These are phyloP conservation scores for Geranomyces michiganensis DNA, from an alignment of 192 early-diverging fungal genomes.

Conservation along the genomic window DNA sequence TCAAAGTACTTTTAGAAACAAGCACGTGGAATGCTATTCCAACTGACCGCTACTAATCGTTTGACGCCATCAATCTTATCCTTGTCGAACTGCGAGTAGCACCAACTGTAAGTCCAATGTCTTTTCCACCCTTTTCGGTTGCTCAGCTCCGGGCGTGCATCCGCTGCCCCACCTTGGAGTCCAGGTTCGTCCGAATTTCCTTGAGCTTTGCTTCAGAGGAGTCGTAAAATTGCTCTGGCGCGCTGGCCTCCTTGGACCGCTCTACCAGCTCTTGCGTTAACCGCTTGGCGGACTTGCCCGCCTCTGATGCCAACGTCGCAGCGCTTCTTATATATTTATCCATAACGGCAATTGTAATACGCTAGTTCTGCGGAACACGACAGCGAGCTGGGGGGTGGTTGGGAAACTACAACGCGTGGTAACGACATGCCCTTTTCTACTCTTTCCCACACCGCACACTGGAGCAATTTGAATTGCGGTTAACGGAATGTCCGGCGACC, in stretches of 20 bases:
- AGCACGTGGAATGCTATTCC: background rate
- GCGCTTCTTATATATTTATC: slow-evolving; percentile 31
- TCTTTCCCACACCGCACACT: no score
- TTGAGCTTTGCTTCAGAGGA: slow-evolving; percentile 78
- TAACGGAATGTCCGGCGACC: background rate
- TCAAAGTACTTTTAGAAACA: background rate
- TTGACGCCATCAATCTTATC: slow-evolving; percentile 93
- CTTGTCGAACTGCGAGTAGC: slow-evolving; percentile 63
- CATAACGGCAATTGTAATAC: slow-evolving; percentile 31
- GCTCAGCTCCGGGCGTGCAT: background rate
- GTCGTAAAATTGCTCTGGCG: slow-evolving; percentile 82
- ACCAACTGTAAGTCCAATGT: background rate
- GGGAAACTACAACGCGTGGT: no score
- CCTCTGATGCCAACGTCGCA: slow-evolving; percentile 40
- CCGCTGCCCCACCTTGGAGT: slow-evolving; percentile 66
- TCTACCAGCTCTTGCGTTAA: slow-evolving; percentile 74
- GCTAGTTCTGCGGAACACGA: no score
- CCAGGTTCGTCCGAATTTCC: slow-evolving; percentile 74
- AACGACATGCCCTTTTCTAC: no score
- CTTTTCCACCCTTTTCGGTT: background rate
- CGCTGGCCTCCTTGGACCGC: slow-evolving; percentile 82
- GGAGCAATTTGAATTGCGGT: no score
- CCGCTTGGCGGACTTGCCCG: slow-evolving; percentile 39
- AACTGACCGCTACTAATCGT: slow-evolving; percentile 72
- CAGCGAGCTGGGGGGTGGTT: no score